Conservation (phyloP, 176 grass and related monocot species). For the Cenchrus americanus region DNA sequence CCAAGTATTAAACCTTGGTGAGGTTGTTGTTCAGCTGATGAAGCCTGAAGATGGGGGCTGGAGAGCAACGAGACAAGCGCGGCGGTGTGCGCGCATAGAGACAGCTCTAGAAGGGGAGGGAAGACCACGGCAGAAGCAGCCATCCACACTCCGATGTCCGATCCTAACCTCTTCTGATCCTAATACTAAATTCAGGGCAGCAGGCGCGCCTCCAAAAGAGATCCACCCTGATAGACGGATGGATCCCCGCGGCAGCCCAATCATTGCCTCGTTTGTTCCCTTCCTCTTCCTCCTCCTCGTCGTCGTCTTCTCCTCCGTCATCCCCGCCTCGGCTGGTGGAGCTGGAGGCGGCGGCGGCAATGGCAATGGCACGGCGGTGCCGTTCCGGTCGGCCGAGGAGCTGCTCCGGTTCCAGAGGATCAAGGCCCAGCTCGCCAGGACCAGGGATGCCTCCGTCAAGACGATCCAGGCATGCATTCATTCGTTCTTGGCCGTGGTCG, state of each 20-base stretch:
- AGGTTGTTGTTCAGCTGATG: not conserved
- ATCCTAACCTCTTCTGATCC: constrained; percentile 2
- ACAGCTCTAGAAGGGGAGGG: constrained; percentile 22
- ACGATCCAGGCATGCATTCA: constrained; percentile 48
- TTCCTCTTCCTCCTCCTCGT: constrained; percentile 28
- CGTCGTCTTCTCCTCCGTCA: not conserved
- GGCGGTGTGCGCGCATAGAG: constrained; percentile 20
- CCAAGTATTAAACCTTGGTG: not conserved
- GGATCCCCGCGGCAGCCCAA: constrained; percentile 32
- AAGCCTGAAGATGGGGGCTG: not conserved
- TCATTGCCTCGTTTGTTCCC: constrained; percentile 41
- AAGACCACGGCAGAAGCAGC: not conserved
- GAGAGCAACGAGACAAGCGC: constrained; percentile 42
- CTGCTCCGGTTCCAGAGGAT: constrained; percentile 41
- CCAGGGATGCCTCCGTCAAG: constrained; percentile 64
- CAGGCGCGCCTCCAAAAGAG: constrained; percentile 36
- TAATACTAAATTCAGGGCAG: constrained; percentile 18
- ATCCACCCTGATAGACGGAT: constrained; percentile 25
- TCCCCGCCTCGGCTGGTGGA: not conserved
- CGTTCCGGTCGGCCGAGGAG: constrained; percentile 19
- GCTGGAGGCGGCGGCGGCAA: constrained; percentile 15
- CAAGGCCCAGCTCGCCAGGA: constrained; percentile 47
- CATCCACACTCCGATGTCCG: not conserved
- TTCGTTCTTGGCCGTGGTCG: not conserved
- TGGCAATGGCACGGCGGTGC: constrained; percentile 35